These are phyloP conservation scores for Immersiporthe knoxdaviesiana DNA, from an alignment of 2,329 filamentous ascomycete species.

Conservation along the genomic window DNA sequence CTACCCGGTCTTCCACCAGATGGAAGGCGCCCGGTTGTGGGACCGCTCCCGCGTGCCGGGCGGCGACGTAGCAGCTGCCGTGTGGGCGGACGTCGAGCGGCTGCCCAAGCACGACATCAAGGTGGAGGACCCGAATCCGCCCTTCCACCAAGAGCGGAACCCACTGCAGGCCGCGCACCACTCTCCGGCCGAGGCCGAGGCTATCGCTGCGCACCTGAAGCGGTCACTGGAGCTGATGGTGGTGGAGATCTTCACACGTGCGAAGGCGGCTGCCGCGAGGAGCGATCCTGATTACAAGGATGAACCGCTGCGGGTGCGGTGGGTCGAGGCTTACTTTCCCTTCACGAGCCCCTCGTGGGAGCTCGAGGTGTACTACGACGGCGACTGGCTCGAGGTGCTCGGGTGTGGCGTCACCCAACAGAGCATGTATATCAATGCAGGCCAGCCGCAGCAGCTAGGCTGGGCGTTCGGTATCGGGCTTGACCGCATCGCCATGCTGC, in stretches of 20 bases:
- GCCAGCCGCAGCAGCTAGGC: constrained; percentile 73
- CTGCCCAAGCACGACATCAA: constrained; percentile 75
- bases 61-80: constrained; percentile 63
- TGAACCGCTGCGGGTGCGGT: constrained; percentile 82
- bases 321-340: constrained; percentile 97
- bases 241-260: constrained; percentile 82
- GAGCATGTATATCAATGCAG: constrained; percentile 75
- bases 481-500: constrained; percentile 94
- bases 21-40: constrained; percentile 95
- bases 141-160: constrained; percentile 77
- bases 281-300: constrained; percentile 54
- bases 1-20: constrained; percentile 97
- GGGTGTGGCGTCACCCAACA: constrained; percentile 93
- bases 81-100: constrained; percentile 70
- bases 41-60: constrained; percentile 65
- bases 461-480: constrained; percentile 97
- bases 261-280: constrained; percentile 65
- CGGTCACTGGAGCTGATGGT: constrained; percentile 87
- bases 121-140: constrained; percentile 83
- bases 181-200: constrained; percentile 75
- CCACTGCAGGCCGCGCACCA: constrained; percentile 78
- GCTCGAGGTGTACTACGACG: constrained; percentile 91
- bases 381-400: constrained; percentile 93
- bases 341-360: constrained; percentile 97
- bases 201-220: constrained; percentile 84